phyloP scores from a whole-genome alignment of 805 yeast species.

The Lipomyces oligophaga region DNA sequence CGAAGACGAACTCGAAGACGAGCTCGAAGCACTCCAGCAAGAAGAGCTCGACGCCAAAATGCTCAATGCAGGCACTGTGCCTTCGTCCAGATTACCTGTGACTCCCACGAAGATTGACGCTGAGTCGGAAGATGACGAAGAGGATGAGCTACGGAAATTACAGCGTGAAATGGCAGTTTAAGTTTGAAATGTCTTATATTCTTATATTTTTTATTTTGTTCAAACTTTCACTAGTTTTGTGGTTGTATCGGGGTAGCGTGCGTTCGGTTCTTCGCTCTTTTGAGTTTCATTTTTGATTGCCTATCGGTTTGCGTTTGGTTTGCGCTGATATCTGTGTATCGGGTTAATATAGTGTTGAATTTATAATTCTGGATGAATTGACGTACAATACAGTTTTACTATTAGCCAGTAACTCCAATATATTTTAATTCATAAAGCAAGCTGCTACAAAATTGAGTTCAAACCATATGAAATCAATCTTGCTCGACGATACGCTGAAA shows the following conservation, averaged over 20 bases:
- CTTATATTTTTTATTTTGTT: not conserved
- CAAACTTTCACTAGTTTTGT: not conserved
- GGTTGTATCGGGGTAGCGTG: too few relatives aligned
- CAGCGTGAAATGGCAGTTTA: constrained; percentile 46
- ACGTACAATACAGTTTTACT: too few relatives aligned
- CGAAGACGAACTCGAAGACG: constrained; percentile 91
- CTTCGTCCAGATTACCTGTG: constrained; percentile 35
- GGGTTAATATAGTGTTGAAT: not conserved
- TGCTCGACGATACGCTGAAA: constrained; percentile 8
- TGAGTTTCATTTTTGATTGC: too few relatives aligned
- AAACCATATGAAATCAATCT: too few relatives aligned
- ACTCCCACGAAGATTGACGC: constrained; percentile 30
- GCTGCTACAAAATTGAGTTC: too few relatives aligned
- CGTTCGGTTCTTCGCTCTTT: too few relatives aligned
- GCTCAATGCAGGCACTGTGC: constrained; percentile 35
- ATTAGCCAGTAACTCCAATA: not conserved
- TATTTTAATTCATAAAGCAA: not conserved
- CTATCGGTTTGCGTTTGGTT: too few relatives aligned
- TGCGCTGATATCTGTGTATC: not conserved
- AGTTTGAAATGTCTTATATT: not conserved
- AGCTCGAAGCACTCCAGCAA: constrained; percentile 80
- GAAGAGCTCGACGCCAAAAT: constrained; percentile 65
- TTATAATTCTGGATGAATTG: not conserved
- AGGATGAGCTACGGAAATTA: constrained; percentile 43
- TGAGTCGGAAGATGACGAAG: constrained; percentile 39